Base-by-base conservation (phyloP, 169 alveolate genomes). In the Eimeria mitis region DNA sequence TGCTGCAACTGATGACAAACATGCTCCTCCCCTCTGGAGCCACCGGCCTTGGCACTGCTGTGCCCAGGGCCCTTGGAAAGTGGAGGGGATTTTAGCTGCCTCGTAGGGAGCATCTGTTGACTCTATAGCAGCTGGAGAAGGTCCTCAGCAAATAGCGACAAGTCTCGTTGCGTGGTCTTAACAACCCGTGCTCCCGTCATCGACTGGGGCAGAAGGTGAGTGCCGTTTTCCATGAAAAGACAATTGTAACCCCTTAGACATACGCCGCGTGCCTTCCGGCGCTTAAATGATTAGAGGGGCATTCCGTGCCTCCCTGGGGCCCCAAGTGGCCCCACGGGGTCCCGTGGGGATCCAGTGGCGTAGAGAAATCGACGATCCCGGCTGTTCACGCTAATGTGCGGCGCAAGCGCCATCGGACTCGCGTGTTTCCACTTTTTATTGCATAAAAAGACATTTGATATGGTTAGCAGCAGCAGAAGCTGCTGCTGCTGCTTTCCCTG, bases 281-380 rank as follows among this genome's bases (percentile, higher is more conserved):
- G 54, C 52, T 71, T 71, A 21, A 40, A 71, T n/a, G 54, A n/a
- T 9, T 54, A 37, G n/a, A 37, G 52, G 28, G n/a, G 81, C 31
- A 9, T 71, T 16, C 31, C 54, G 49, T 37, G 81, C 37, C 31
- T 54, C 54, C n/a, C 54, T 52, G 54, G 8, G 52, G 81, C 81
- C 81, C 81, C 52, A 71, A 34, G 54, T 71, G 81, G 81, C 81
- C 76, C 81, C 54, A 71, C 81, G 54, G 54, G 31, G 81, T 37
- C 81, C 81, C 81, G 31, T 71, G 52, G 52, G 49, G 81, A 71
- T 71, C 81, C 54, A 71, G 13, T 71, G 81, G 81, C 78, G 52
- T 9, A 52, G 52, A 3, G 54, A 54, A 40, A 37, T 71, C 54
- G 52, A 34, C 81, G 81, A 71, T 71, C 52, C 81, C 52, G 54